Base-by-base conservation (phyloP, 805 yeast species). In the Metschnikowia orientalis region DNA sequence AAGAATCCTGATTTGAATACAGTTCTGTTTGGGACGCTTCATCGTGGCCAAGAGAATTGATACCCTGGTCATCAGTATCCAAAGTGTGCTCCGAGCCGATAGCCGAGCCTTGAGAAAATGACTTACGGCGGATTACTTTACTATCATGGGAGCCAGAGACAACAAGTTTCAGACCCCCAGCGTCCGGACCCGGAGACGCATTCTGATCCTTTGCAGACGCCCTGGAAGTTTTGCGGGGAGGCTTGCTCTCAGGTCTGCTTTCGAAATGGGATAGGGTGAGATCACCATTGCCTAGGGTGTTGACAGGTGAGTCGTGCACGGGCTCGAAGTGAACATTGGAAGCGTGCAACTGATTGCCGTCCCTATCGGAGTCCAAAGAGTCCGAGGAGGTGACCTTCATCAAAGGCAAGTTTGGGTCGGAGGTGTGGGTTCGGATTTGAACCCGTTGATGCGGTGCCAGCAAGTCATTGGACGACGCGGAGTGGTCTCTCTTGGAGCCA, bases 231-330 rank as follows among this genome's bases (percentile, higher is more conserved):
- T 49, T 23, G 49, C 55, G 30, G 28, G 7, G 37, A 11, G 11
- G 20, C n/a, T 18, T 4, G n/a, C 6, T 11, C 15, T 25, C 17
- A 6, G 17, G 22, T 23, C 26, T 22, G 15, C 35, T 16, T 18
- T 31, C 57, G 25, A 56, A 54, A 11, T 45, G 41, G 29, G 56
- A 64, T 8, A 71, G 47, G 0, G 65, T 45, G 25, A 75, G 55
- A 16, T 63, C 59, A 2, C 80, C 80, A 26, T 61, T 54, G 2
- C 80, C 80, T 29, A 75, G 36, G 0, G 77, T 63, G 34, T 60
- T 65, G 15, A 73, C 39, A 0, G 75, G 68, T 3, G 75, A 59
- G 24, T 66, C 66, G 28, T 72, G 57, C 4, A 75, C 53, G 0
- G 77, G 67, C 34, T 58, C 68, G 44, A 75, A 75, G 18, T 61